phyloP scores from a whole-genome alignment of 2,329 filamentous ascomycete species.

The Epichloe amarillans region DNA sequence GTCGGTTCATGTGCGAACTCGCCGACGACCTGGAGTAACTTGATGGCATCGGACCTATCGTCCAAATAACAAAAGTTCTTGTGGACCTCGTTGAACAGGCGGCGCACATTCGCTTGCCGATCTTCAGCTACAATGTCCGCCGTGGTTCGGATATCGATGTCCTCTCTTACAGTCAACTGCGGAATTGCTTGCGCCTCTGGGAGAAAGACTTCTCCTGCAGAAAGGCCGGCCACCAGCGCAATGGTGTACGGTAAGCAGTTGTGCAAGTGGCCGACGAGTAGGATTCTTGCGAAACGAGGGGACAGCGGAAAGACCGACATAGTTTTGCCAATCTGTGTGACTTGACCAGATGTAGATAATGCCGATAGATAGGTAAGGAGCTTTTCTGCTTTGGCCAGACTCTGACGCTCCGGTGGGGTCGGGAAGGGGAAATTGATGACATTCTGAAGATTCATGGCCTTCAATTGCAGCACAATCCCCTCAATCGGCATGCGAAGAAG shows the following conservation, averaged over 20 bases:
- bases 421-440: constrained; percentile 91
- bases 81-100: constrained; percentile 56
- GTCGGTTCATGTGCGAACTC: constrained; percentile 66
- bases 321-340: constrained; percentile 67
- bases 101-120: constrained; percentile 48
- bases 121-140: constrained; percentile 61
- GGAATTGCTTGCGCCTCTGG: constrained; percentile 67
- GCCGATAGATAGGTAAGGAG: constrained; percentile 77
- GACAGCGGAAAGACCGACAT: constrained; percentile 84
- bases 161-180: constrained; percentile 31
- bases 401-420: constrained; percentile 67
- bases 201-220: constrained; percentile 78
- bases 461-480: constrained; percentile 82
- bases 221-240: constrained; percentile 75
- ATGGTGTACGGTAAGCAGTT: constrained; percentile 76
- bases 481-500: constrained; percentile 86
- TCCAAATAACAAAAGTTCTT: constrained; percentile 70
- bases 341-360: constrained; percentile 54
- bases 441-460: constrained; percentile 82
- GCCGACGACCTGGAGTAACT: constrained; percentile 76
- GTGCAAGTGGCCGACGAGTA: constrained; percentile 76
- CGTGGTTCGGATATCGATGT: constrained; percentile 42
- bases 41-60: constrained; percentile 75
- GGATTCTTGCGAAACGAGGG: constrained; percentile 80
- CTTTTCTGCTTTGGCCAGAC: constrained; percentile 71